Percentiles rank a stretch among this genome's conserved stretches.
Evolutionary conservation across 2,329 filamentous ascomycete genomes (phyloP).

Genomic region (Botrytis squamosa): DNA sequence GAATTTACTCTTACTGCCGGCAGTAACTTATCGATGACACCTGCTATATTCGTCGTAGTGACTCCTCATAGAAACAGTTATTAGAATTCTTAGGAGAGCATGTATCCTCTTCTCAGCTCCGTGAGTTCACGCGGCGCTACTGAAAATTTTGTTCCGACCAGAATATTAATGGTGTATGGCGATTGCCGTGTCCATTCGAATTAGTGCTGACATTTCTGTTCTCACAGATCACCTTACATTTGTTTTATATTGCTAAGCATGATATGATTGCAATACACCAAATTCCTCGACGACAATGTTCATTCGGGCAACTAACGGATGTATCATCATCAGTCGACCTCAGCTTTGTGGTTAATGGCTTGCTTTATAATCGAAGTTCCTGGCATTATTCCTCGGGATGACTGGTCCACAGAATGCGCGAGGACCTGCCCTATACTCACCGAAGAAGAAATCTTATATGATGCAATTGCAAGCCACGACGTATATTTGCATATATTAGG

Average conservation of each 20-base stretch:
- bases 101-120: background rate
- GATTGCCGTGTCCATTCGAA: background rate
- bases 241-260: background rate
- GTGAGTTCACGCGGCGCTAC: background rate
- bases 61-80: background rate
- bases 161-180: background rate
- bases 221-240: background rate
- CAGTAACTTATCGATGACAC: background rate
- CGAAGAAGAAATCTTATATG: background rate
- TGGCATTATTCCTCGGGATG: too few relatives aligned
- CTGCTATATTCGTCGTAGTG: too few relatives aligned
- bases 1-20: background rate
- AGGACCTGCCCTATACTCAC: background rate
- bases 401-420: background rate
- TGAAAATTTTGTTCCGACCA: background rate
- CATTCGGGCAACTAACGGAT: background rate
- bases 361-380: too few relatives aligned
- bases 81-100: too few relatives aligned
- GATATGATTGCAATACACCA: background rate
- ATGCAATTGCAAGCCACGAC: background rate
- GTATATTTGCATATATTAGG: too few relatives aligned
- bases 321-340: background rate
- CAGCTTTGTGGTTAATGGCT: background rate
- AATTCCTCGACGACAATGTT: background rate
- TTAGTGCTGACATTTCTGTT: background rate